Base-by-base conservation (phyloP, 148 eudicot genomes). In the Chenopodium suecicum region DNA sequence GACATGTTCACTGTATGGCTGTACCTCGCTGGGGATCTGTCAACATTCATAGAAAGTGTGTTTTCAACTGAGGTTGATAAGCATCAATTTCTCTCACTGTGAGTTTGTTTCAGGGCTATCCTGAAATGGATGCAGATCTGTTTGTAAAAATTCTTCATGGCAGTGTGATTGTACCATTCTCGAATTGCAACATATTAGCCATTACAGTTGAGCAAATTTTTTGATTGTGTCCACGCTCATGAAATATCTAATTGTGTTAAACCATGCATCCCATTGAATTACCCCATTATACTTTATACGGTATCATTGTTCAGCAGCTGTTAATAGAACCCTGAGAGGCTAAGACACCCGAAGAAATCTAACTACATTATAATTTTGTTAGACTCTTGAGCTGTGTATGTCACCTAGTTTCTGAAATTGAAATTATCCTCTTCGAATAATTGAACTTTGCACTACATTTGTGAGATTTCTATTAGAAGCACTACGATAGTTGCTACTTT, bases 1-100 rank as follows among this genome's bases (percentile, higher is more conserved):
- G 66, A 78, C 64, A 77, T 46, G 84, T 58, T 76, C 70, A 79
- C 50, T 52, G 67, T 69, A 69, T 6, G 47, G 52, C 69, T 20
- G 70, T 64, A 47, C 58, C 37, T 74, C 31, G 16, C 25, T 47
- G 56, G 44, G 79, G 81, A 29, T 78, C 74, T 78, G 44, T 83
- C 64, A 22, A 74, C 79, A 60, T 74, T 79, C 50, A 27, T 22
- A 52, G 48, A 50, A 78, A 29, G 50, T 75, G 79, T 75, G 68
- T 60, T 62, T 54, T 78, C 65, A 4, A 54, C 79, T 23, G 34
- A 74, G 79, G 73, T 66, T 67, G 78, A 73, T 73, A 41, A 44
- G 66, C 60, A 62, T 72, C 77, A 62, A 9, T 72, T 41, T 69
- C 44, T 73, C 34, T 37, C 41, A 47, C 44, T 37, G 60, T 48